A percentile compares a stretch with the other conserved stretches of the same genome.
phyloP scores from a whole-genome alignment of 2,329 filamentous ascomycete species.

The Cladosporium austrohemisphaericum region DNA sequence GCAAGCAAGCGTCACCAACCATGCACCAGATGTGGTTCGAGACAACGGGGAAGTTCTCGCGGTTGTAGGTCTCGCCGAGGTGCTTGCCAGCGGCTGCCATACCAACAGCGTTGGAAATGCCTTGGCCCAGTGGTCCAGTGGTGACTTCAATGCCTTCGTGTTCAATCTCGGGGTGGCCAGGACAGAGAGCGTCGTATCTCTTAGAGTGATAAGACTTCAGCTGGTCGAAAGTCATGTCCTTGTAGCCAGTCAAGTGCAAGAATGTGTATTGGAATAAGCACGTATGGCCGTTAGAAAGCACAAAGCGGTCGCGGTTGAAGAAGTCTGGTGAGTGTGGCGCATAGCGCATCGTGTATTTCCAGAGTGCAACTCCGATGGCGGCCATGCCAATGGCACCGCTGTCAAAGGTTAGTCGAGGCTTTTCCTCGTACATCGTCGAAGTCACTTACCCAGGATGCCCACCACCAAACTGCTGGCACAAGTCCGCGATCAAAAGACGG shows the following conservation, averaged over 20 bases:
- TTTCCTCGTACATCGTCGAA: background rate
- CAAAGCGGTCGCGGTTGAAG: conserved; percentile 45
- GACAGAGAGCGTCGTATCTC: conserved; percentile 43
- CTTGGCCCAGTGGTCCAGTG: conserved; percentile 57
- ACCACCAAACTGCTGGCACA: conserved; percentile 66
- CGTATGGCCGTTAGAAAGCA: conserved; percentile 39
- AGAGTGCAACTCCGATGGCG: conserved; percentile 42
- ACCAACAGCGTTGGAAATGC: conserved; percentile 59
- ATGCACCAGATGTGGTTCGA: conserved; percentile 55
- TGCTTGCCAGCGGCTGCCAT: conserved; percentile 57
- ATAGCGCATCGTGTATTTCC: conserved; percentile 43
- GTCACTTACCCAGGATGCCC: conserved; percentile 57
- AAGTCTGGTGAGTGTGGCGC: conserved; percentile 37
- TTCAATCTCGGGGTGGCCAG: conserved; percentile 57
- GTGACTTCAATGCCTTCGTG: conserved; percentile 57
- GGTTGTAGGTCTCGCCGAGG: conserved; percentile 53
- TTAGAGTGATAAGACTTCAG: conserved; percentile 53
- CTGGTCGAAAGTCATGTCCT: conserved; percentile 54
- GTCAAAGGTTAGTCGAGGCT: background rate
- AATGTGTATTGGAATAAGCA: conserved; percentile 36
- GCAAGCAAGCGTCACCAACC: conserved; percentile 56
- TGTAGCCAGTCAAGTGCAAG: conserved; percentile 53
- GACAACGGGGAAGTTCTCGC: conserved; percentile 47
- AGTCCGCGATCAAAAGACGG: conserved; percentile 61
- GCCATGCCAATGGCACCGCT: conserved; percentile 37